Percentiles rank a stretch among this genome's conserved stretches.
Conservation (phyloP, 208 protist species). For the Jaenimonas drosophilae region DNA sequence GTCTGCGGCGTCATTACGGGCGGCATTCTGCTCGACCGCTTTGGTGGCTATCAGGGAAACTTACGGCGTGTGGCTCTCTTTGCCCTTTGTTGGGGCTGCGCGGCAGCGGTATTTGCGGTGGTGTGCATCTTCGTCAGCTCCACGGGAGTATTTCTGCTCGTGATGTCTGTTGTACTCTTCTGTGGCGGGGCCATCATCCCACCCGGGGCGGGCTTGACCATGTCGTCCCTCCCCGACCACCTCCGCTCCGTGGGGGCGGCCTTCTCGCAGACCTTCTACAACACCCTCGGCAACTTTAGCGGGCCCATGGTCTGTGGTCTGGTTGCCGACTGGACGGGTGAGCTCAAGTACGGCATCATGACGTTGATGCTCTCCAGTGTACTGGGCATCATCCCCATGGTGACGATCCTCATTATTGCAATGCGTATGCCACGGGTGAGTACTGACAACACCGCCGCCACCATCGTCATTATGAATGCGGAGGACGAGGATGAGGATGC, state of each 20-base stretch:
- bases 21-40: constrained; percentile 73
- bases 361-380: constrained; percentile 52
- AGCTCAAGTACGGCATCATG: constrained; percentile 68
- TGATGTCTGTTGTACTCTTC: constrained; percentile 83
- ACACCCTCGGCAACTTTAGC: constrained; percentile 83
- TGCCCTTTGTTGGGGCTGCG: constrained; percentile 30
- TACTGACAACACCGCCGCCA: background rate
- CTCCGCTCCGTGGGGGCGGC: constrained; percentile 54
- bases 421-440: constrained; percentile 1
- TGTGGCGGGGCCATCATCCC: constrained; percentile 82
- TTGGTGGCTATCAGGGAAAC: constrained; percentile 80
- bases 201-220: constrained; percentile 59
- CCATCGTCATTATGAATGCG: constrained; percentile 1
- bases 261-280: constrained; percentile 82
- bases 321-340: constrained; percentile 50
- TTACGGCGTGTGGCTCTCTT: constrained; percentile 47
- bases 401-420: constrained; percentile 28
- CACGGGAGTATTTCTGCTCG: constrained; percentile 50
- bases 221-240: constrained; percentile 51
- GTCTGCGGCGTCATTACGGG: constrained; percentile 78
- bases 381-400: constrained; percentile 50
- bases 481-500: background rate
- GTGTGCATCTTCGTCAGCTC: constrained; percentile 67
- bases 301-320: constrained; percentile 80
- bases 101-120: constrained; percentile 48